Percentiles rank a stretch among this genome's conserved stretches.
These are phyloP conservation scores for Kodamaea ohmeri DNA, from an alignment of 1,139 yeast species.

Conservation along the genomic window DNA sequence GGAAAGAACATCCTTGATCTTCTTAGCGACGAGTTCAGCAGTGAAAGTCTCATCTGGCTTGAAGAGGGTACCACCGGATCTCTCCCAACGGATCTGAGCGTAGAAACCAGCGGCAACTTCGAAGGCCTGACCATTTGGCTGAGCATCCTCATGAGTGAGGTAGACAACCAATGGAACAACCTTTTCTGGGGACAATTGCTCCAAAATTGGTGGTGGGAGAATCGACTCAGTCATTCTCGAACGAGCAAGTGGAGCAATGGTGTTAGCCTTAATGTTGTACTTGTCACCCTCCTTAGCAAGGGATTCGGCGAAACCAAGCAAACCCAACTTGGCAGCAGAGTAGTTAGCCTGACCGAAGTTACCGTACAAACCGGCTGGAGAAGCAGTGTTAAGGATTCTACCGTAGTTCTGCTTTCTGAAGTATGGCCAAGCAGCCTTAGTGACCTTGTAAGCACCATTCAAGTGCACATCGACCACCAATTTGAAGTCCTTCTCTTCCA, in stretches of 20 bases:
- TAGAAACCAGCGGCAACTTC: conserved; percentile 95
- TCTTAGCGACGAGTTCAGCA: conserved; percentile 78
- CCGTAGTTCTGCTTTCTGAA: conserved; percentile 84
- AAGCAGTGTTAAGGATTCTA: conserved; percentile 84
- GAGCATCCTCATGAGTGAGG: conserved; percentile 66
- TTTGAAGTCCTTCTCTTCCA: conserved; percentile 77
- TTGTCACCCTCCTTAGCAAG: conserved; percentile 90
- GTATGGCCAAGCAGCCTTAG: conserved; percentile 92
- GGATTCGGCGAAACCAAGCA: conserved; percentile 90
- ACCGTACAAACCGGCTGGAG: conserved; percentile 96
- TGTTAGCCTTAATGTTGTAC: conserved; percentile 79
- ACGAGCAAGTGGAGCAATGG: conserved; percentile 92
- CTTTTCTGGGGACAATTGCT: conserved; percentile 79
- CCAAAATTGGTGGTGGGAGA: conserved; percentile 81
- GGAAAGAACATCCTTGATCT: conserved; percentile 62
- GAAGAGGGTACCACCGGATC: conserved; percentile 82
- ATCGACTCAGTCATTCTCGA: conserved; percentile 94
- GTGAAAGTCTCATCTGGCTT: conserved; percentile 76
- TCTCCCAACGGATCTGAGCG: conserved; percentile 93
- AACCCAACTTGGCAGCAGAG: conserved; percentile 88
- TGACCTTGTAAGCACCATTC: conserved; percentile 82
- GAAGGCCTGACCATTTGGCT: conserved; percentile 67
- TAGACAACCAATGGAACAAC: conserved; percentile 87
- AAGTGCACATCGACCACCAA: conserved; percentile 84
- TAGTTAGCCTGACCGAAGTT: conserved; percentile 97